These are phyloP conservation scores for Telopea speciosissima DNA, from an alignment of 177 flowering plant species.

Conservation along the genomic window DNA sequence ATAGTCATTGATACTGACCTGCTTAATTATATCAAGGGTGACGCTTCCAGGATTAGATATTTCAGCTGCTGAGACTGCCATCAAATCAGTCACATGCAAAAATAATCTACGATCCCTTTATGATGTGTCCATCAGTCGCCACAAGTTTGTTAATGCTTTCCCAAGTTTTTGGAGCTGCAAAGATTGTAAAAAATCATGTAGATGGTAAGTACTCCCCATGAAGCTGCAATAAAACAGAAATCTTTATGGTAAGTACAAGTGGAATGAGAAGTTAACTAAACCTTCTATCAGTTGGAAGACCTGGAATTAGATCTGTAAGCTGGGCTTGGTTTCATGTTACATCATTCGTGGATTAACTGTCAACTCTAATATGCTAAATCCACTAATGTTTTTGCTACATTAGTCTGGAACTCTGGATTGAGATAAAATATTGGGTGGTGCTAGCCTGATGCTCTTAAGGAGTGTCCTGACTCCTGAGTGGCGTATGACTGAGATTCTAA, in stretches of 20 bases:
- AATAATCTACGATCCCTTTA: slow-evolving; percentile 53
- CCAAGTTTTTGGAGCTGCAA: slow-evolving; percentile 82
- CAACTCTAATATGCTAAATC: neutral
- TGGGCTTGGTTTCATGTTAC: neutral
- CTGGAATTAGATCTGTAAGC: neutral
- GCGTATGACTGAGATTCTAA: too few species aligned
- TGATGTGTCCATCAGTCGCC: slow-evolving; percentile 84
- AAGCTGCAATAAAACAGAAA: neutral
- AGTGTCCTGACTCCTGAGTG: too few species aligned
- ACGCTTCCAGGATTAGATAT: slow-evolving; percentile 74
- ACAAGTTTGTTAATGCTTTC: slow-evolving; percentile 64
- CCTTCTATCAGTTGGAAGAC: neutral
- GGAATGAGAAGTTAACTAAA: neutral
- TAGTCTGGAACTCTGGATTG: too few species aligned
- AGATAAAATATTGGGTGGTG: too few species aligned
- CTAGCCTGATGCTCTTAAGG: too few species aligned
- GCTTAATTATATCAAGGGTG: slow-evolving; percentile 47
- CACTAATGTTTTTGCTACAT: too few species aligned
- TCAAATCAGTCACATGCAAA: slow-evolving; percentile 40
- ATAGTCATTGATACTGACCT: slow-evolving; percentile 39
- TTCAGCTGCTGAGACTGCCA: slow-evolving; percentile 47
- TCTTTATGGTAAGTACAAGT: neutral
- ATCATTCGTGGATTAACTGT: neutral
- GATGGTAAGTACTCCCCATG: neutral
- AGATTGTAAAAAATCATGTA: neutral